Evolutionary conservation across 352 stramenopile species (phyloP), one percentile per base, ranked within the genome.

Genomic region (Pythium dissimile): DNA sequence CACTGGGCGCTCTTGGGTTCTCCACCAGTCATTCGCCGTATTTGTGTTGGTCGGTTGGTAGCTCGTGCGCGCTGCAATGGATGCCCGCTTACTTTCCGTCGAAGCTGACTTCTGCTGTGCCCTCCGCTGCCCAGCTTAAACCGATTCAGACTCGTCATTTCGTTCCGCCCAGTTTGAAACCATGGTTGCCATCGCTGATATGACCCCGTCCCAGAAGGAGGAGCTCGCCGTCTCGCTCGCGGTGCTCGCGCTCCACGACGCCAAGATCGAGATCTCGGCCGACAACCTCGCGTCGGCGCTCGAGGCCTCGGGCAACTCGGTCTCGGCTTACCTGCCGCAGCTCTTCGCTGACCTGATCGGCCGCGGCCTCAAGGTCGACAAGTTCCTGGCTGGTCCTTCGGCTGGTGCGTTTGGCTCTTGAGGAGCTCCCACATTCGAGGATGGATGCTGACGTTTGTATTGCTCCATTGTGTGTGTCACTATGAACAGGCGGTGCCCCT

Each of bases 311-410:
- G 75, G 75, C 71, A 88, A 89, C 75, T 73, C 81, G 42, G 86
- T 95, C 58, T 55, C 81, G 49, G 67, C 84, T 43, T 89, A 91
- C 80, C 39, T 93, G 26, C 82, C 86, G 41, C 71, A 80, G 64
- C 80, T 95, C 66, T 95, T 92, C 68, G 80, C 86, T 28, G 83
- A 93, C 67, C 71, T 92, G 57, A 83, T 94, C 59, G 67, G 66
- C 67, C 82, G 82, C 45, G 84, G 84, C 65, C 74, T 94, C 60
- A 84, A 85, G 71, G 75, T 95, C 41, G 84, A 92, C 66, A 94
- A 93, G 76, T 90, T 93, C 78, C 77, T 95, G 32, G 86, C 84
- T 56, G 84, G 86, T 48, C 86, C 86, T 52, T 95, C 86, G 64
- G 84, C 86, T 72, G 86, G 86, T 92, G 72, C 72, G 76, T 82